These are phyloP conservation scores for Scorias spongiosa DNA, from an alignment of 2,329 filamentous ascomycete species.

Conservation along the genomic window DNA sequence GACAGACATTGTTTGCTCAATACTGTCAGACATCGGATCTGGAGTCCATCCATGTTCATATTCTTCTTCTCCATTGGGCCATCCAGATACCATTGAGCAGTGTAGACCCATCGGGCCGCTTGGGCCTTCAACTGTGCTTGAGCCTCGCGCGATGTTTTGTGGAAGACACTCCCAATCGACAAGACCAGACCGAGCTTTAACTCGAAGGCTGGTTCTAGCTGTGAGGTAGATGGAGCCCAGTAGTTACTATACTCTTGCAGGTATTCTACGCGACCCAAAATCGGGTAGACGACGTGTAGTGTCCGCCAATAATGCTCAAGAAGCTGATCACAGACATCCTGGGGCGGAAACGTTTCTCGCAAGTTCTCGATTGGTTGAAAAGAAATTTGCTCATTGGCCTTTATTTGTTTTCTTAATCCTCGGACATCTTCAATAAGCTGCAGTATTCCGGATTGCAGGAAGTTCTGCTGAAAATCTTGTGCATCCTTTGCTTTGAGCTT, in stretches of 20 bases:
- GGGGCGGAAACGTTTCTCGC: neutral
- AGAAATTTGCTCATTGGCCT: neutral
- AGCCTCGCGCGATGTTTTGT: neutral
- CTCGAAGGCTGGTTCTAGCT: neutral
- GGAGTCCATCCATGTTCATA: neutral
- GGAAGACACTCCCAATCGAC: neutral
- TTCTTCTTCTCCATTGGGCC: neutral
- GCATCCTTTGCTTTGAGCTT: neutral
- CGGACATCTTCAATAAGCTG: neutral
- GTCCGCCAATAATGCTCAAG: neutral
- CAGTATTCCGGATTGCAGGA: neutral
- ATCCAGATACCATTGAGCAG: neutral
- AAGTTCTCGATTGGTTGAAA: neutral
- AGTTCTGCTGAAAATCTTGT: neutral
- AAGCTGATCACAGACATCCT: neutral
- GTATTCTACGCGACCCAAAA: neutral
- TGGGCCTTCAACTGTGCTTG: neutral
- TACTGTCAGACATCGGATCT: neutral
- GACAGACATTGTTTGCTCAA: neutral
- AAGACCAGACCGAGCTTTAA: neutral
- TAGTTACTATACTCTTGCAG: neutral
- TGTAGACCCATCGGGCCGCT: neutral
- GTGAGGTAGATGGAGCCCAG: neutral
- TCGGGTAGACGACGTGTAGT: neutral
- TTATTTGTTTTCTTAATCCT: neutral